These are phyloP conservation scores for Asterella californica DNA, from an alignment of 225 moss, liverwort and hornwort species.

Conservation along the genomic window DNA sequence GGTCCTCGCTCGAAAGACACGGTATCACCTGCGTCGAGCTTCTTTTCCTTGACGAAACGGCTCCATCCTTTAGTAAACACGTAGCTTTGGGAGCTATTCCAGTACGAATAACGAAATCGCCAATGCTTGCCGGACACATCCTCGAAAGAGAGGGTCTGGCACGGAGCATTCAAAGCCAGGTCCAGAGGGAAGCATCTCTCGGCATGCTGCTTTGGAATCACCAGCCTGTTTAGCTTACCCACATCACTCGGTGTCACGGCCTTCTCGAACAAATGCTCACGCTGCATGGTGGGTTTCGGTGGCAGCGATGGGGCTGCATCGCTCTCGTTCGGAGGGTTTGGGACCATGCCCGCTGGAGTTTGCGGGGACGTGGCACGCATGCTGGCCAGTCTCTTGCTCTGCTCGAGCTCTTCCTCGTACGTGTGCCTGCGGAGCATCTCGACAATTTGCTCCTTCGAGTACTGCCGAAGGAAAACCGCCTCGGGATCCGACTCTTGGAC, in stretches of 20 bases:
- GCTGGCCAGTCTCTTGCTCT: slow-evolving; percentile 70
- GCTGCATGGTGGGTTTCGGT: slow-evolving; percentile 41
- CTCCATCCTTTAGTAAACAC: slow-evolving; percentile 99
- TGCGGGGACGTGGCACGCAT: slow-evolving; percentile 58
- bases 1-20: slow-evolving; percentile 89
- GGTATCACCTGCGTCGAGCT: slow-evolving; percentile 92
- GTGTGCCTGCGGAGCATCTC: slow-evolving; percentile 97
- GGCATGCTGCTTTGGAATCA: slow-evolving; percentile 97
- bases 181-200: slow-evolving; percentile 97
- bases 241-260: slow-evolving; percentile 97
- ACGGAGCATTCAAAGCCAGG: slow-evolving; percentile 78
- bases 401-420: slow-evolving; percentile 96
- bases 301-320: slow-evolving; percentile 11
- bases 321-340: slow-evolving; percentile 26
- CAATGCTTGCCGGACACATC: slow-evolving; percentile 93
- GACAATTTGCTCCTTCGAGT: slow-evolving; percentile 86
- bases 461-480: slow-evolving; percentile 72
- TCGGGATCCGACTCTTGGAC: slow-evolving; percentile 85
- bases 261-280: slow-evolving; percentile 98
- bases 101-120: slow-evolving; percentile 96
- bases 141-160: slow-evolving; percentile 94
- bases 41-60: slow-evolving; percentile 98
- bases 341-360: slow-evolving; percentile 27
- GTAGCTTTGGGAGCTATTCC: slow-evolving; percentile 99
- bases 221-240: slow-evolving; percentile 92